Conservation (phyloP, 768 basidiomycete genomes). For the Xerocomellus dryophilus region DNA sequence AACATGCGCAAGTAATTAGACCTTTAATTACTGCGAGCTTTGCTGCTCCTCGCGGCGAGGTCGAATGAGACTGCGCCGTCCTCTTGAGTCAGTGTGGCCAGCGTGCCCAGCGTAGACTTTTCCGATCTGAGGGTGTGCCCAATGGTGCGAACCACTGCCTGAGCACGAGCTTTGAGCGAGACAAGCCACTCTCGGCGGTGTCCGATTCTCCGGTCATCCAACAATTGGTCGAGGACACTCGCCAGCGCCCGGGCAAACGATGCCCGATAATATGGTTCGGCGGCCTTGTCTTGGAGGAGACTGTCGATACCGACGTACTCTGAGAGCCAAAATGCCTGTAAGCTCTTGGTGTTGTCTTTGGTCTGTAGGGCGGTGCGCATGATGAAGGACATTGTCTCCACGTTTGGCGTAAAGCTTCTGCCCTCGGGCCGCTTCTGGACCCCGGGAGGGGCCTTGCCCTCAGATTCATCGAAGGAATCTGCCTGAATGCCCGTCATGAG, state of each 20-base stretch:
- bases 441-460: constrained; percentile 39
- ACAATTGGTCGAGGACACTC: constrained; percentile 39
- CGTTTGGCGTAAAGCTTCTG: constrained; percentile 45
- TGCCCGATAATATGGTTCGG: constrained; percentile 38
- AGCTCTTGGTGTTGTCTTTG: constrained; percentile 47
- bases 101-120: constrained; percentile 27
- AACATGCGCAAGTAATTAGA: constrained; percentile 2
- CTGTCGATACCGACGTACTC: constrained; percentile 42
- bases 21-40: constrained; percentile 23
- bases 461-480: constrained; percentile 43
- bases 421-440: constrained; percentile 43
- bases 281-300: constrained; percentile 29
- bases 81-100: constrained; percentile 20
- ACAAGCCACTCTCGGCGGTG: constrained; percentile 18
- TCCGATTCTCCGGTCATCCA: constrained; percentile 18
- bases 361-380: constrained; percentile 57
- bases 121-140: constrained; percentile 18
- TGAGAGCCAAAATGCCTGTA: constrained; percentile 61
- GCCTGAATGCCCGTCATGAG: constrained; percentile 68
- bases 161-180: constrained; percentile 20
- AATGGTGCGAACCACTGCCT: constrained; percentile 11
- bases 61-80: constrained; percentile 31
- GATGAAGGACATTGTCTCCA: constrained; percentile 54
- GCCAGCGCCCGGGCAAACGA: constrained; percentile 49
- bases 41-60: constrained; percentile 28